Percentiles rank a stretch among this genome's conserved stretches.
These are phyloP conservation scores for Lachnellula occidentalis DNA, from an alignment of 2,329 filamentous ascomycete species.

Conservation along the genomic window DNA sequence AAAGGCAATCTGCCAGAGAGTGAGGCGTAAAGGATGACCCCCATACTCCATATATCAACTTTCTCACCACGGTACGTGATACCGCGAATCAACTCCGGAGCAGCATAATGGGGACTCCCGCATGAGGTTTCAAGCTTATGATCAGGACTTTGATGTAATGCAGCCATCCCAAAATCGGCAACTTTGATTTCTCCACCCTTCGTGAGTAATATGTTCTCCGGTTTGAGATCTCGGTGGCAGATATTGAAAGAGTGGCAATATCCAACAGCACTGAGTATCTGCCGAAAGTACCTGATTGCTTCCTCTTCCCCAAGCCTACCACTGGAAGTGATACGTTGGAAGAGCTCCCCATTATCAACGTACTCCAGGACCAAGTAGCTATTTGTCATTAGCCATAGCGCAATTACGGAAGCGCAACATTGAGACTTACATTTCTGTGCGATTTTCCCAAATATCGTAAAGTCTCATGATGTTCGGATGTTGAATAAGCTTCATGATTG, in stretches of 20 bases:
- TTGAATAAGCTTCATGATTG: conserved; percentile 93
- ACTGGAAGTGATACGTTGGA: conserved; percentile 73
- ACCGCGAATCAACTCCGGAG: conserved; percentile 80
- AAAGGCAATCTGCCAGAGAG: conserved; percentile 82
- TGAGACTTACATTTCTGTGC: conserved; percentile 75
- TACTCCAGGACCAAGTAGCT: conserved; percentile 95
- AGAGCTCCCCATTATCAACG: conserved; percentile 66
- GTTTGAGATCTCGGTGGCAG: conserved; percentile 93
- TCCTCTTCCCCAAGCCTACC: conserved; percentile 74
- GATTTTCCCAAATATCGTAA: conserved; percentile 97
- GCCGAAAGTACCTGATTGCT: conserved; percentile 79
- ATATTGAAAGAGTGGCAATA: conserved; percentile 95
- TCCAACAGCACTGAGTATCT: conserved; percentile 85
- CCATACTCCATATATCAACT: conserved; percentile 92
- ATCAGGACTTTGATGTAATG: conserved; percentile 72
- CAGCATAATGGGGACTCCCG: conserved; percentile 94
- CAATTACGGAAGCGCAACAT: background rate
- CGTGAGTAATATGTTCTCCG: conserved; percentile 91
- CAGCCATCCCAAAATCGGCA: conserved; percentile 97
- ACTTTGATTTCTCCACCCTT: conserved; percentile 76
- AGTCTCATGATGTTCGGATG: conserved; percentile 92
- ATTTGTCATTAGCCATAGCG: conserved; percentile 22
- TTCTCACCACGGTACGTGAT: conserved; percentile 75
- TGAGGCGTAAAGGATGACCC: conserved; percentile 84
- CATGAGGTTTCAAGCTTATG: conserved; percentile 84